These are phyloP conservation scores for Venturia effusa DNA, from an alignment of 2,329 filamentous ascomycete genomes.

Conservation along the genomic window DNA sequence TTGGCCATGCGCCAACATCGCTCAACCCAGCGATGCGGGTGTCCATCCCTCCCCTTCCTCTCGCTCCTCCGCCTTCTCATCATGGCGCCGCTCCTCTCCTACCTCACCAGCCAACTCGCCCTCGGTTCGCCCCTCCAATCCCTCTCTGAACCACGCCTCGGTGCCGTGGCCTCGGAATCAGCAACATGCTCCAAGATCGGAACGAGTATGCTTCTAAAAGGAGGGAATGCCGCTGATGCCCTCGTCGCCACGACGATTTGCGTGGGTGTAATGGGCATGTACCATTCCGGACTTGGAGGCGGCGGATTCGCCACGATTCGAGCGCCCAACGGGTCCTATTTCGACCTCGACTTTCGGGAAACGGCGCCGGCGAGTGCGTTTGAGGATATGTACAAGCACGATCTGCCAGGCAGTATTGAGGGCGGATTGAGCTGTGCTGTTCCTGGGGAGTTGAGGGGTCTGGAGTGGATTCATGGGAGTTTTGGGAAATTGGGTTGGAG, in stretches of 20 bases:
- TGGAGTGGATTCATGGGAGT: conserved; percentile 65
- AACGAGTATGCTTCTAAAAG: conserved; percentile 31
- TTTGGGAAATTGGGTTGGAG: conserved; percentile 50
- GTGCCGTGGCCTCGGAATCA: conserved; percentile 36
- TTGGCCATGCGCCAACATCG: not conserved
- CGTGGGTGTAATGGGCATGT: conserved; percentile 24
- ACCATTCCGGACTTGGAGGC: conserved; percentile 55
- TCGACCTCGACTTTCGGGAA: conserved; percentile 84
- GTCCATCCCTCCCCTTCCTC: not conserved
- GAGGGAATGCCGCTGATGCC: conserved; percentile 42
- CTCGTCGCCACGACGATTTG: conserved; percentile 37
- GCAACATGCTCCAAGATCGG: conserved; percentile 36
- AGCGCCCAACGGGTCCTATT: conserved; percentile 61
- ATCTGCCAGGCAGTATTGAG: conserved; percentile 53
- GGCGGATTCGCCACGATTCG: conserved; percentile 85
- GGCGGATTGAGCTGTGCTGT: conserved; percentile 59
- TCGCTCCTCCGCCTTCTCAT: not conserved
- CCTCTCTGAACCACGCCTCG: conserved; percentile 14
- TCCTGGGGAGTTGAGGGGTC: conserved; percentile 65
- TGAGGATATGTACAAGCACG: conserved; percentile 74
- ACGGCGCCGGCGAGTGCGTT: conserved; percentile 71
- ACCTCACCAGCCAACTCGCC: conserved; percentile 9
- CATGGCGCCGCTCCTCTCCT: conserved; percentile 9
- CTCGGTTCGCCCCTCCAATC: conserved; percentile 7
- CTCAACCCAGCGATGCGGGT: not conserved